Evolutionary conservation across 1,139 yeast genomes (phyloP), one percentile per base, ranked within the genome.

Genomic region (Candida gigantensis): DNA sequence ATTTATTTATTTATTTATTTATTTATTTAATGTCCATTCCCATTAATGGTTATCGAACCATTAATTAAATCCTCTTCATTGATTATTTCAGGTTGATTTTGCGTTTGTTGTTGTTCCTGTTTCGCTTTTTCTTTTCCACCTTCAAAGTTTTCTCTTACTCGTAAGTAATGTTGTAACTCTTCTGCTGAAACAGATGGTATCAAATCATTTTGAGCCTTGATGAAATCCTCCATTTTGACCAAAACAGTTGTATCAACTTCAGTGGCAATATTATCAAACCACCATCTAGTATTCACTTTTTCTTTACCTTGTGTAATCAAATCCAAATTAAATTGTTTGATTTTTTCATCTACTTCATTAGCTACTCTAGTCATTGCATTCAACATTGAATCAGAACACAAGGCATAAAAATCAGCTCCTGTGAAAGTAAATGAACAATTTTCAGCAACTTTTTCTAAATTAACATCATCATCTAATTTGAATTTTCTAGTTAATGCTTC

Each of bases 401-500:
- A 68, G 0, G 98, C 98, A 60, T 92, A 92, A 60, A 92, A 90
- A 60, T 92, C 98, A 4, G 98, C 98, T 49, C 98, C 98, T 0
- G 98, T 90, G 54, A 81, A 90, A 10, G 89, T 89, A 55, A 83
- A 89, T 0, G 96, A 85, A 60, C 97, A 89, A 18, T 65, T 63
- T 15, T 74, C 70, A 0, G 96, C 92, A 28, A 92, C 65, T n/a
- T 57, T 52, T 4, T 55, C 51, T 40, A 90, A 65, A 42, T 84
- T 73, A 7, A 90, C 88, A 27, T 75, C 73, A 2, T 74, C 70
- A 38, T 70, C 75, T 19, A 92, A 61, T 37, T 68, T 70, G 61
- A 92, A 85, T 58, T 90, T 90, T 45, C 97, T 70, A 0, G 97
- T 89, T 39, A 92, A 72, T 0, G 98, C 97, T 50, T 83, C 83